phyloP scores from a whole-genome alignment of 2,329 filamentous ascomycete species.

The Colletotrichum sansevieriae region DNA sequence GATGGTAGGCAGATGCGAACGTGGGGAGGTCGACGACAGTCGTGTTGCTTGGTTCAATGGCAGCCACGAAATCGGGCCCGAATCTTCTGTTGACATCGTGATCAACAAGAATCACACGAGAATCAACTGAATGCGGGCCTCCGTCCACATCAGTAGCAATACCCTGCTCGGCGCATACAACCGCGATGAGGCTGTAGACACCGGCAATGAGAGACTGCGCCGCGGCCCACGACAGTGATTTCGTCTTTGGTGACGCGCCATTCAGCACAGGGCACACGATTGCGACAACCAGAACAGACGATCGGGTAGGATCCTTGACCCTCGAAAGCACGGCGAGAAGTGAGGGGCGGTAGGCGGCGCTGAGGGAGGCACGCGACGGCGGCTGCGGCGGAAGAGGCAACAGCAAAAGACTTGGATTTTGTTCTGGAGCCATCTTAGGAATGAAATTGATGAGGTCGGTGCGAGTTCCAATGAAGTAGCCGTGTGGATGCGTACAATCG shows the following conservation, averaged over 20 bases:
- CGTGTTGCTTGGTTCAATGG: conserved; percentile 60
- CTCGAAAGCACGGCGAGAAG: conserved; percentile 66
- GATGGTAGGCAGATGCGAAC: conserved; percentile 65
- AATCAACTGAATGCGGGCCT: conserved; percentile 78
- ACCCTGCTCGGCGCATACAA: conserved; percentile 74
- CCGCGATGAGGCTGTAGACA: conserved; percentile 82
- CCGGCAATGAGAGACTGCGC: conserved; percentile 81
- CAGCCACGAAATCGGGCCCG: conserved; percentile 50
- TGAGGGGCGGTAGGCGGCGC: conserved; percentile 71
- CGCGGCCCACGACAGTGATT: conserved; percentile 72
- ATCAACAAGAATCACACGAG: conserved; percentile 80
- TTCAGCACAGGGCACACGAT: conserved; percentile 73
- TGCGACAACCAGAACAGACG: conserved; percentile 64
- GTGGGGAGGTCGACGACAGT: conserved; percentile 63
- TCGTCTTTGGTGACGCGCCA: conserved; percentile 61
- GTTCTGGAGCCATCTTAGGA: conserved; percentile 26
- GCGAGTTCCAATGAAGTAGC: too few relatives aligned
- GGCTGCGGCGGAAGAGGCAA: conserved; percentile 73
- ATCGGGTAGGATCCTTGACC: conserved; percentile 55
- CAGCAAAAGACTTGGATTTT: conserved; percentile 68
- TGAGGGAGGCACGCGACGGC: conserved; percentile 63
- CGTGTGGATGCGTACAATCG: too few relatives aligned
- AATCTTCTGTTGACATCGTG: conserved; percentile 59
- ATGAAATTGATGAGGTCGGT: too few relatives aligned
- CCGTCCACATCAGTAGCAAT: conserved; percentile 69